phyloP scores from a whole-genome alignment of 2,329 filamentous ascomycete genomes.

The Scolecobasidium constrictum region DNA sequence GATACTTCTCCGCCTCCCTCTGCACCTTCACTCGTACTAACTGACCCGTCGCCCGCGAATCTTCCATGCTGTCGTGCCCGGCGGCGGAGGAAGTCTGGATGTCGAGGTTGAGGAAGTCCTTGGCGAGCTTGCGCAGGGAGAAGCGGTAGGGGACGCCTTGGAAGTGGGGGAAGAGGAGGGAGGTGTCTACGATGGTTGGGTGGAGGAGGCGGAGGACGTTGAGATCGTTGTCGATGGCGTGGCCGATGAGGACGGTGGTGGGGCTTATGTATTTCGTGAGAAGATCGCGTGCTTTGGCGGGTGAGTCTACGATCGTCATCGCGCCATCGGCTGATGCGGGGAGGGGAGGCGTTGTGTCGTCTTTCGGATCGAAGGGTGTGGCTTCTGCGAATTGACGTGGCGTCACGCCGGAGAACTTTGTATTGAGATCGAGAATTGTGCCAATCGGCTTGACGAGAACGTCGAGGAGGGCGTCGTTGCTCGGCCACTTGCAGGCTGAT shows the following conservation, averaged over 20 bases:
- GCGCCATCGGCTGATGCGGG: background rate
- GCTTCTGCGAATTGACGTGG: constrained; percentile 66
- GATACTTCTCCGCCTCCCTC: constrained; percentile 58
- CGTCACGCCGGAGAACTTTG: constrained; percentile 78
- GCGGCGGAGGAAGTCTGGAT: constrained; percentile 62
- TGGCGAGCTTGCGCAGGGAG: constrained; percentile 65
- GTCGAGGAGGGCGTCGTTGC: constrained; percentile 64
- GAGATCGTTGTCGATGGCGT: constrained; percentile 91
- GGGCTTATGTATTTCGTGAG: constrained; percentile 68
- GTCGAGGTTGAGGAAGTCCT: constrained; percentile 55
- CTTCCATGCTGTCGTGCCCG: constrained; percentile 89
- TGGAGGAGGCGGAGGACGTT: constrained; percentile 79
- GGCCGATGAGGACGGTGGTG: constrained; percentile 75
- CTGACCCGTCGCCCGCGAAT: constrained; percentile 81
- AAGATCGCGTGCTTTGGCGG: constrained; percentile 61
- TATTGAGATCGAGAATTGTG: constrained; percentile 81
- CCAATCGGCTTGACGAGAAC: constrained; percentile 76
- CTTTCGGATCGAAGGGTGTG: constrained; percentile 12
- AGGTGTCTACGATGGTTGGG: constrained; percentile 73
- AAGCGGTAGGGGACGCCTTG: constrained; percentile 65
- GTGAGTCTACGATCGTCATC: constrained; percentile 66
- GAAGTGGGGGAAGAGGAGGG: constrained; percentile 71
- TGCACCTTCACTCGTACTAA: constrained; percentile 62
- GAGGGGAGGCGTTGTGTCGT: background rate
- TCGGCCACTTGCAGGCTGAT: constrained; percentile 81